A percentile compares a stretch with the other conserved stretches of the same genome.
These are phyloP conservation scores for Linnemannia elongata DNA, from an alignment of 192 early-diverging fungal genomes.

Conservation along the genomic window DNA sequence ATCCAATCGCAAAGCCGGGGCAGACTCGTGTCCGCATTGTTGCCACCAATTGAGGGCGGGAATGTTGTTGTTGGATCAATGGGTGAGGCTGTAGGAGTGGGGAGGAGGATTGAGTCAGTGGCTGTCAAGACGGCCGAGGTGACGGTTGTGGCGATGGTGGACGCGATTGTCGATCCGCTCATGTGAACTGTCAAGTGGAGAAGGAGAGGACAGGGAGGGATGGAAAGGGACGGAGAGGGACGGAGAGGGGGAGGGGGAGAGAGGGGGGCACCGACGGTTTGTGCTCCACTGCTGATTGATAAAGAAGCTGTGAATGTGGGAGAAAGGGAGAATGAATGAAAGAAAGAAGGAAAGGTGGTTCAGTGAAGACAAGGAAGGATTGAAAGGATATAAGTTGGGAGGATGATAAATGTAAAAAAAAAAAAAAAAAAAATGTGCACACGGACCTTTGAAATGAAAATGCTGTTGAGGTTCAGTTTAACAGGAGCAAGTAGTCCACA, in stretches of 20 bases:
- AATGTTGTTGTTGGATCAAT: not conserved
- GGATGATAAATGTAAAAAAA: not conserved
- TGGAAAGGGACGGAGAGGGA: not conserved
- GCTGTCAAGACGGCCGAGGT: slow-evolving; percentile 9
- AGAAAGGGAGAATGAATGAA: not conserved
- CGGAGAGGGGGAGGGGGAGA: not conserved
- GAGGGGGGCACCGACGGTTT: not conserved
- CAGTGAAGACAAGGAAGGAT: not conserved
- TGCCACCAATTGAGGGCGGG: not conserved
- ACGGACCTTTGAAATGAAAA: not conserved
- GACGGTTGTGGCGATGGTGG: slow-evolving; percentile 22
- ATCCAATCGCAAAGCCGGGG: slow-evolving; percentile 46
- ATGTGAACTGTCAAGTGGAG: not conserved
- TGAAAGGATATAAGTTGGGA: not conserved
- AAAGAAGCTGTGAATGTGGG: not conserved
- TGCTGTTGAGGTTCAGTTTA: not conserved
- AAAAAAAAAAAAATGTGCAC: not conserved
- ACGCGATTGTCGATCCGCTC: slow-evolving; percentile 2
- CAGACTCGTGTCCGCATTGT: not conserved
- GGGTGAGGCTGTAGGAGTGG: not conserved
- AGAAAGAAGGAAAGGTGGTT: not conserved
- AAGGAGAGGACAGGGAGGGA: not conserved
- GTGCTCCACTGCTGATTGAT: not conserved
- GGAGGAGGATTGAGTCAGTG: not conserved
- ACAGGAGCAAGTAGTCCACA: not conserved